A percentile compares a stretch with the other conserved stretches of the same genome.
Evolutionary conservation across 129 eudicot species (phyloP).

Genomic region (Chrysanthemum seticuspe): DNA sequence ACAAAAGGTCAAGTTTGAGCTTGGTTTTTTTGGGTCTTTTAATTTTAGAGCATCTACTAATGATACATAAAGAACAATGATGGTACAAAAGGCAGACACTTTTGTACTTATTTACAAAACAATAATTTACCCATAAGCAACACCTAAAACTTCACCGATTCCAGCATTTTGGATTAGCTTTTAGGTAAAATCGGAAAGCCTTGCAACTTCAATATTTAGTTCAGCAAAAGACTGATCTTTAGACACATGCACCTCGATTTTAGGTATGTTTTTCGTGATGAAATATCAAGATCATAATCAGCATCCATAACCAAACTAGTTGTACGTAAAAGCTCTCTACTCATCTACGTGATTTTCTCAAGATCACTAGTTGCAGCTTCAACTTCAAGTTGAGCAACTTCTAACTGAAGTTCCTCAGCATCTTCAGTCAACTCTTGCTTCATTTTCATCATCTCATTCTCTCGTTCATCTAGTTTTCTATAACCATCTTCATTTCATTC

Average conservation of each 20-base stretch:
- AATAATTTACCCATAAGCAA: constrained; percentile 5
- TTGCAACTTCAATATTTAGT: constrained; percentile 55
- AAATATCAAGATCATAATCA: constrained; percentile 35
- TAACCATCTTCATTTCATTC: constrained; percentile 49
- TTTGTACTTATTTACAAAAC: constrained; percentile 23
- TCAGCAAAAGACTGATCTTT: constrained; percentile 33
- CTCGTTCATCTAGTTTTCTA: constrained; percentile 50
- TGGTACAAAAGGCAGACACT: constrained; percentile 3
- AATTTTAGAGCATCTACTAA: background rate
- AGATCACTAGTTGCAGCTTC: constrained; percentile 84
- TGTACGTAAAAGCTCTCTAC: constrained; percentile 55
- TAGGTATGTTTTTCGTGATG: constrained; percentile 2
- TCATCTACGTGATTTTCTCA: constrained; percentile 61
- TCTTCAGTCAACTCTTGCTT: constrained; percentile 50
- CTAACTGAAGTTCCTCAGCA: constrained; percentile 58
- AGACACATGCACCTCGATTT: background rate
- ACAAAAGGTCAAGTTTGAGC: too few species aligned
- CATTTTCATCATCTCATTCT: constrained; percentile 52
- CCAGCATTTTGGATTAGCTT: constrained; percentile 73
- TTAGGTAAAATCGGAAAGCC: constrained; percentile 64
- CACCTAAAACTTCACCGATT: constrained; percentile 30
- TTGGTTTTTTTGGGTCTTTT: background rate
- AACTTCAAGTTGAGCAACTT: constrained; percentile 82
- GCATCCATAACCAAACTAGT: constrained; percentile 51
- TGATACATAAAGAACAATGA: background rate